These are phyloP conservation scores for Musa balbisiana DNA, from an alignment of 202 grass and related monocot genomes.

Conservation along the genomic window DNA sequence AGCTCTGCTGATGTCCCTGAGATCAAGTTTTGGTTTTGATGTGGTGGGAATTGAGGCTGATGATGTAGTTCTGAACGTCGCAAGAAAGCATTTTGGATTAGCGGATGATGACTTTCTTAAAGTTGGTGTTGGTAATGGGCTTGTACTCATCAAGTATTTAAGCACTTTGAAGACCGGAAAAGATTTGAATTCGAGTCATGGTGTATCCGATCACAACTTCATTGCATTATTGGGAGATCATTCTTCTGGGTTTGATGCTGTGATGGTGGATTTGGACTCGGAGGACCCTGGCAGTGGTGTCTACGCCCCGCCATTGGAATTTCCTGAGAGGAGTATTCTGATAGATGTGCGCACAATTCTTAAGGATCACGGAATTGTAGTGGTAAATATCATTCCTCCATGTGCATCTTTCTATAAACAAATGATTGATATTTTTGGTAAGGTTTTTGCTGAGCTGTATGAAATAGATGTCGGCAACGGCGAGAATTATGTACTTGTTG, in stretches of 20 bases:
- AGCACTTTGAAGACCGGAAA: neutral
- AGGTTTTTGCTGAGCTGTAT: slow-evolving; percentile 53
- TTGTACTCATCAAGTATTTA: slow-evolving; percentile 42
- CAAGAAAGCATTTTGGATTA: slow-evolving; percentile 68
- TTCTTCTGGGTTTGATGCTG: slow-evolving; percentile 39
- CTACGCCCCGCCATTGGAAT: slow-evolving; percentile 57
- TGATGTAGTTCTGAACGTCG: slow-evolving; percentile 39
- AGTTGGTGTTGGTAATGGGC: slow-evolving; percentile 50
- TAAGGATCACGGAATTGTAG: slow-evolving; percentile 38
- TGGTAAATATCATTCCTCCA: slow-evolving; percentile 68
- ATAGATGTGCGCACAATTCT: slow-evolving; percentile 34
- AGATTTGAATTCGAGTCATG: neutral
- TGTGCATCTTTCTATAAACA: slow-evolving; percentile 50
- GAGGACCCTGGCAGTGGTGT: slow-evolving; percentile 52
- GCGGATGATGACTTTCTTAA: slow-evolving; percentile 62
- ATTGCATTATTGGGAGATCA: neutral
- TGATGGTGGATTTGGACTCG: slow-evolving; percentile 80
- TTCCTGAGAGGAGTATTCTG: slow-evolving; percentile 40
- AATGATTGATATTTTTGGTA: slow-evolving; percentile 35
- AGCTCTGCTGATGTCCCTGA: slow-evolving; percentile 59
- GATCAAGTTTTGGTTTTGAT: slow-evolving; percentile 44
- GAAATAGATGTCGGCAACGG: slow-evolving; percentile 68
- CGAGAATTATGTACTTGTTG: slow-evolving; percentile 60
- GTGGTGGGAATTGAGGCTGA: slow-evolving; percentile 64
- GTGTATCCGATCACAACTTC: neutral